A percentile compares a stretch with the other conserved stretches of the same genome.
Evolutionary conservation across 345 rosid genomes (phyloP).

Genomic region (Rhizophora mangle): DNA sequence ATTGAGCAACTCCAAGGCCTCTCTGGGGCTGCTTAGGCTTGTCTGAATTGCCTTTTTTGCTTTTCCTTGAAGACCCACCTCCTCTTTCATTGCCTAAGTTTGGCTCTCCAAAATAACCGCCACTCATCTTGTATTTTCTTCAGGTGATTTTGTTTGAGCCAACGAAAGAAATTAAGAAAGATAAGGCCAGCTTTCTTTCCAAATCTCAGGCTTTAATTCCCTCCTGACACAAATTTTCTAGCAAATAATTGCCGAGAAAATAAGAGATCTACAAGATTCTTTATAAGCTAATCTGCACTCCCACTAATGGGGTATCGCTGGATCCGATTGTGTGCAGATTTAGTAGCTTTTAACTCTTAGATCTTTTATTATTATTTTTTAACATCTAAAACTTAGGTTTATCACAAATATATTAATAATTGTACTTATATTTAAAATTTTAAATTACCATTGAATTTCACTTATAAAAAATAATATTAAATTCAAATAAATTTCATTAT

Average conservation of each 20-base stretch:
- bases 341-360: constrained; percentile 52
- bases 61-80: constrained; percentile 60
- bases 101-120: constrained; percentile 70
- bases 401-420: no score
- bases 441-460: no score
- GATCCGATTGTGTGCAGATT: constrained; percentile 81
- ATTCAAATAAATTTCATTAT: no score
- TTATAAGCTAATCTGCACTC: constrained; percentile 40
- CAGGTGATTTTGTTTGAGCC: not conserved
- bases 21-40: constrained; percentile 92
- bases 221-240: constrained; percentile 11
- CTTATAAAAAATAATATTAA: no score
- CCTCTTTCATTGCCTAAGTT: constrained; percentile 52
- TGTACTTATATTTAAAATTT: no score
- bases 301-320: constrained; percentile 84
- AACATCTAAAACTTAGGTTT: no score
- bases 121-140: constrained; percentile 45
- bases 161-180: constrained; percentile 19
- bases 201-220: constrained; percentile 24
- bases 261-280: constrained; percentile 44
- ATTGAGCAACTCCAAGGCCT: constrained; percentile 97
- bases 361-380: constrained; percentile 31
- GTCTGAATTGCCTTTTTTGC: constrained; percentile 66
- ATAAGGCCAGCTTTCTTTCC: constrained; percentile 16
- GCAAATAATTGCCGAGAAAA: constrained; percentile 26